A percentile compares a stretch with the other conserved stretches of the same genome.
Evolutionary conservation across 805 yeast genomes (phyloP).

Genomic region (Debaryomyces castellii): DNA sequence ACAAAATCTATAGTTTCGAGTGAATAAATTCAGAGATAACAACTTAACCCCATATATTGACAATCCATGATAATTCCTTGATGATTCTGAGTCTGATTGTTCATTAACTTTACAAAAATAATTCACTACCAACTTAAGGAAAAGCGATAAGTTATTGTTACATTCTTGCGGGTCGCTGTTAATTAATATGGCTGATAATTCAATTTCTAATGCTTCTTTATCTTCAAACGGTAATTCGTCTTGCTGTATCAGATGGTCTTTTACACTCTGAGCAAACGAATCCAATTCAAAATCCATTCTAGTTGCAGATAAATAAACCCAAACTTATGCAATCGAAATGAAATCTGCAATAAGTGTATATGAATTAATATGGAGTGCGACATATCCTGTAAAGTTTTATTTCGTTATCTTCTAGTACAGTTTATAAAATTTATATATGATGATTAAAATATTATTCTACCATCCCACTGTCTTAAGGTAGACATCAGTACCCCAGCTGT

Average conservation of each 20-base stretch:
- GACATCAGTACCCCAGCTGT: conserved; percentile 48
- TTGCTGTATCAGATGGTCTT: not conserved
- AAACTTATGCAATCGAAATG: too few species aligned
- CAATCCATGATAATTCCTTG: conserved; percentile 27
- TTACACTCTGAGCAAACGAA: not conserved
- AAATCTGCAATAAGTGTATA: too few species aligned
- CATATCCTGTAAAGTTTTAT: not conserved
- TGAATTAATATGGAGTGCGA: not conserved
- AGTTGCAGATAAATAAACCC: not conserved
- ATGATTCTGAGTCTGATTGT: conserved; percentile 2
- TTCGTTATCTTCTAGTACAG: not conserved
- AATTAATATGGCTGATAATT: conserved; percentile 16
- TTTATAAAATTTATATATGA: not conserved
- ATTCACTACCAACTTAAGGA: conserved; percentile 34
- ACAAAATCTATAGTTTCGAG: conserved; percentile 35
- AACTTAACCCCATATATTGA: conserved; percentile 34
- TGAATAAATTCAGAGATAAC: conserved; percentile 36
- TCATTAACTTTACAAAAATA: conserved; percentile 17
- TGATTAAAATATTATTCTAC: not conserved
- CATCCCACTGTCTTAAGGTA: conserved; percentile 30
- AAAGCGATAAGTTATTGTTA: conserved; percentile 36
- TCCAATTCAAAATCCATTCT: not conserved
- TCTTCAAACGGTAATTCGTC: not conserved
- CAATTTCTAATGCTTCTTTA: not conserved
- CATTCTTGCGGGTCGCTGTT: conserved; percentile 41